phyloP scores from a whole-genome alignment of 192 early-diverging fungal species.

The Pecoramyces ruminantium region DNA sequence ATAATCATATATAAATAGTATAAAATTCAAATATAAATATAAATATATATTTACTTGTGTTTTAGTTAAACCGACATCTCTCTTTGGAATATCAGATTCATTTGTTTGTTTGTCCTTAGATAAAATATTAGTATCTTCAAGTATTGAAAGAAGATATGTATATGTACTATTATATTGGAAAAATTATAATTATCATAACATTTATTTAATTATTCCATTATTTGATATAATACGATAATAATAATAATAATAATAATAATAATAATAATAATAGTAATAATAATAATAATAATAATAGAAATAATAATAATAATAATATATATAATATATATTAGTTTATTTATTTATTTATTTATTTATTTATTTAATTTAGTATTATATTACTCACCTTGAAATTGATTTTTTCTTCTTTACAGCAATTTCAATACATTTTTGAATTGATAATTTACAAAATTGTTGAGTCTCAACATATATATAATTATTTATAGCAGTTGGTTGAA shows the following conservation, averaged over 20 bases:
- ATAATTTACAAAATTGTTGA: conserved; percentile 12
- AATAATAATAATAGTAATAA: no score
- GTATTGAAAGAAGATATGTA: not conserved
- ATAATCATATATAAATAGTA: no score
- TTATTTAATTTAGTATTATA: no score
- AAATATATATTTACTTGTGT: not conserved
- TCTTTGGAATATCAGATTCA: not conserved
- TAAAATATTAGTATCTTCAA: not conserved
- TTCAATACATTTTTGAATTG: conserved; percentile 10
- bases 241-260: no score
- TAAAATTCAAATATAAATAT: no score
- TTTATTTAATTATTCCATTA: no score
- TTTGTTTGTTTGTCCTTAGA: not conserved
- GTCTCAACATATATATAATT: conserved; percentile 13
- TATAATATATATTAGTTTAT: no score
- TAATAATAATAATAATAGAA: no score
- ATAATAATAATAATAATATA: no score
- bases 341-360: no score
- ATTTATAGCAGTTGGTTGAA: conserved; percentile 10
- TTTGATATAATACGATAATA: no score
- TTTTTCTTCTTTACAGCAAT: conserved; percentile 24
- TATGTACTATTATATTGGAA: not conserved
- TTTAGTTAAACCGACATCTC: not conserved
- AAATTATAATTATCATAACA: no score
- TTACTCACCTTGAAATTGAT: conserved; percentile 4